A percentile compares a stretch with the other conserved stretches of the same genome.
Evolutionary conservation across 1,284 basidiomycete species (phyloP).

Genomic region (Papiliotrema fonsecae): DNA sequence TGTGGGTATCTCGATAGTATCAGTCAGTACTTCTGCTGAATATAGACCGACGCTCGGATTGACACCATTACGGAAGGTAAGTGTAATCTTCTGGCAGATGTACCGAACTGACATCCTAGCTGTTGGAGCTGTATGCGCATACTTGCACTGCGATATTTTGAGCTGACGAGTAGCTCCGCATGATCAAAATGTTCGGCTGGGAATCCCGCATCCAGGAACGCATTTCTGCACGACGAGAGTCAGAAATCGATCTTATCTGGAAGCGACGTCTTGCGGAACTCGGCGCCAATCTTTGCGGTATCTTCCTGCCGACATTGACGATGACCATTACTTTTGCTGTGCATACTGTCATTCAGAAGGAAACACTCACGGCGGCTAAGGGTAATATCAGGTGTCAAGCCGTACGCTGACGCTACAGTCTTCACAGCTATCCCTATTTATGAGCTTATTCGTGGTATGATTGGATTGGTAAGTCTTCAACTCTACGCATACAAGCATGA

Average conservation of each 20-base stretch:
- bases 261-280: conserved; percentile 30
- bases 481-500: too few species aligned
- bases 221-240: conserved; percentile 55
- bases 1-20: conserved; percentile 24
- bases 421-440: conserved; percentile 48
- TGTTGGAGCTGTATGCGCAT: conserved; percentile 18
- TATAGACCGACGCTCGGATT: conserved; percentile 54
- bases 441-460: conserved; percentile 41
- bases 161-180: conserved; percentile 40
- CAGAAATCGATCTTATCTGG: conserved; percentile 54
- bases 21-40: conserved; percentile 6
- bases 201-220: conserved; percentile 55
- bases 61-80: conserved; percentile 53
- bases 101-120: not conserved
- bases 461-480: too few species aligned
- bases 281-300: conserved; percentile 48
- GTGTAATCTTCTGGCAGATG: not conserved
- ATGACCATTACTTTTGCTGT: conserved; percentile 65
- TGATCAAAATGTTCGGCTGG: conserved; percentile 69
- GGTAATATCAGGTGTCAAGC: conserved; percentile 10
- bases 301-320: conserved; percentile 59
- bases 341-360: conserved; percentile 53
- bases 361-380: conserved; percentile 48
- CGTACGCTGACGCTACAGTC: conserved; percentile 17
- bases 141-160: not conserved